Percentiles rank a stretch among this genome's conserved stretches.
Evolutionary conservation across 805 yeast genomes (phyloP).

Genomic region (Ascoidea asiatica): DNA sequence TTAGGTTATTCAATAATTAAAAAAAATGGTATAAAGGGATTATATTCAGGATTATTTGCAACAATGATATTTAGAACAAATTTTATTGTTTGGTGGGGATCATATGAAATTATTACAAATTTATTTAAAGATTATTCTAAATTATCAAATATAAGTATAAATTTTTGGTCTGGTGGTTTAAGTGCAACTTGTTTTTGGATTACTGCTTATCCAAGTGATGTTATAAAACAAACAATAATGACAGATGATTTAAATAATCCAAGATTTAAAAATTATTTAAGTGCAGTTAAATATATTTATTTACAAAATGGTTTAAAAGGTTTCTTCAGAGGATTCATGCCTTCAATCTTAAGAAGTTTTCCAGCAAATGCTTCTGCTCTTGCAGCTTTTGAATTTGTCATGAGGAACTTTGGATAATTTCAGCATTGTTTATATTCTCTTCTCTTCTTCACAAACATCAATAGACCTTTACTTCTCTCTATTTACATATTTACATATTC

Average conservation of each 20-base stretch:
- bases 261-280: constrained; percentile 54
- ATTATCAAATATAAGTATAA: constrained; percentile 55
- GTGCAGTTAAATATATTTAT: constrained; percentile 61
- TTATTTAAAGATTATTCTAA: constrained; percentile 53
- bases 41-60: constrained; percentile 71
- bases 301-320: constrained; percentile 48
- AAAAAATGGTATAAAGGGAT: constrained; percentile 54
- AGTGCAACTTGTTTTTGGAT: constrained; percentile 84
- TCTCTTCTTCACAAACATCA: no score
- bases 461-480: no score
- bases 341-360: constrained; percentile 69
- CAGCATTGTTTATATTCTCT: no score
- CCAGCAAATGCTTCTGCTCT: constrained; percentile 92
- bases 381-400: constrained; percentile 76
- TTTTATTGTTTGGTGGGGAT: constrained; percentile 90
- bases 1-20: constrained; percentile 46
- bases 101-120: constrained; percentile 67
- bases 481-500: no score
- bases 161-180: constrained; percentile 88
- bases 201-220: constrained; percentile 81
- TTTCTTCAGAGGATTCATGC: constrained; percentile 70
- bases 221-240: constrained; percentile 74
- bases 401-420: no score
- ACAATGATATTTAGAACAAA: constrained; percentile 82
- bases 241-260: constrained; percentile 68